phyloP scores from a whole-genome alignment of 768 basidiomycete genomes.

The Kwoniella mangroviensis region DNA sequence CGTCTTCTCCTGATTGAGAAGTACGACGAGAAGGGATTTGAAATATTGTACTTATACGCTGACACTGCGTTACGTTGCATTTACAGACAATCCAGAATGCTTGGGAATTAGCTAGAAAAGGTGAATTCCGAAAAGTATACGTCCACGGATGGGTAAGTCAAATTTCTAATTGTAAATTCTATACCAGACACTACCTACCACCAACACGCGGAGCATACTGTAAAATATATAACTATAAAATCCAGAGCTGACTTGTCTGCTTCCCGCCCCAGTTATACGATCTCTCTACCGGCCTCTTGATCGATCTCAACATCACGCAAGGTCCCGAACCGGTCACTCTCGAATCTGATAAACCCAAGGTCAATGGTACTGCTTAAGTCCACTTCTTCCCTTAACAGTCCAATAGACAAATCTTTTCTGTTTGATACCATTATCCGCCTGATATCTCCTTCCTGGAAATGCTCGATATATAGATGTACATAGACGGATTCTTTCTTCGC shows the following conservation, averaged over 20 bases:
- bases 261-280: no score
- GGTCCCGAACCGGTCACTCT: conserved; percentile 22
- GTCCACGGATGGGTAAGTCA: conserved; percentile 55
- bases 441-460: background rate
- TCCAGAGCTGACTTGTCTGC: no score
- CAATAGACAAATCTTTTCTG: no score
- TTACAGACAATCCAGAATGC: conserved; percentile 50
- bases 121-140: conserved; percentile 47
- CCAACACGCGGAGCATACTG: no score
- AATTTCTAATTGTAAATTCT: background rate
- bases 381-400: no score
- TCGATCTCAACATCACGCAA: conserved; percentile 29
- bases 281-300: conserved; percentile 48
- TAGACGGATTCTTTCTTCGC: background rate
- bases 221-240: no score
- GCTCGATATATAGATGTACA: background rate
- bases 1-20: no score
- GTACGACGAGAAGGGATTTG: no score
- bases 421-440: background rate
- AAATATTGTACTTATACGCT: no score
- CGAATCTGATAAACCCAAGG: background rate
- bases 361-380: background rate
- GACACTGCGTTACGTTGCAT: background rate
- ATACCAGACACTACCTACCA: no score
- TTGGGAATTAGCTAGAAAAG: conserved; percentile 42